Conservation (phyloP, 768 basidiomycete genomes). For the Lenzites betulinus region DNA sequence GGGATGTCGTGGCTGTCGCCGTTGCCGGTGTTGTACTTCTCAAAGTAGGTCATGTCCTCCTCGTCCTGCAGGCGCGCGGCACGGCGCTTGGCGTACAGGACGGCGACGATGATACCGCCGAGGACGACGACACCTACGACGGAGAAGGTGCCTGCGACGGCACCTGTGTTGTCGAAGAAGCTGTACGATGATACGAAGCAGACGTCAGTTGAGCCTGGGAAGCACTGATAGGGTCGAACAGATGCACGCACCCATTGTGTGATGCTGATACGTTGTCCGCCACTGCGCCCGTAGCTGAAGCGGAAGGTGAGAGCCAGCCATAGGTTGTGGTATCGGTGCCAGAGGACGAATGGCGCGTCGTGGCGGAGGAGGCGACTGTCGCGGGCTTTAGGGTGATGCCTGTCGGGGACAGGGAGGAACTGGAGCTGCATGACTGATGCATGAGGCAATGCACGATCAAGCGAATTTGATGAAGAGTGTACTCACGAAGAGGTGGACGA, state of each 20-base stretch:
- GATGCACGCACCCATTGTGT: conserved; percentile 13
- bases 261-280: conserved; percentile 12
- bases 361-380: background rate
- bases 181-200: conserved; percentile 32
- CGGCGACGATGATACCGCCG: conserved; percentile 33
- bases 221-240: background rate
- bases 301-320: conserved; percentile 10
- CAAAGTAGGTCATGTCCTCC: conserved; percentile 33
- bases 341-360: conserved; percentile 13
- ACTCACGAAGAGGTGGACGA: conserved; percentile 14
- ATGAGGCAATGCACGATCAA: background rate
- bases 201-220: background rate
- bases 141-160: conserved; percentile 48
- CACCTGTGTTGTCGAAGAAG: conserved; percentile 49
- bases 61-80: conserved; percentile 29
- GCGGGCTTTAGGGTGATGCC: background rate
- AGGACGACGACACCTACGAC: conserved; percentile 41
- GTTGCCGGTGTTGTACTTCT: conserved; percentile 26
- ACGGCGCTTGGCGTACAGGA: conserved; percentile 35
- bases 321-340: conserved; percentile 10
- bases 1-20: conserved; percentile 4
- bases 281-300: conserved; percentile 11
- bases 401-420: conserved; percentile 18
- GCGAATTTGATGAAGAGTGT: background rate
- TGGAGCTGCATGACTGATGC: conserved; percentile 3